Evolutionary conservation across 2,329 filamentous ascomycete genomes (phyloP), one percentile per base, ranked within the genome.

Genomic region (Aspergillus intermedius): DNA sequence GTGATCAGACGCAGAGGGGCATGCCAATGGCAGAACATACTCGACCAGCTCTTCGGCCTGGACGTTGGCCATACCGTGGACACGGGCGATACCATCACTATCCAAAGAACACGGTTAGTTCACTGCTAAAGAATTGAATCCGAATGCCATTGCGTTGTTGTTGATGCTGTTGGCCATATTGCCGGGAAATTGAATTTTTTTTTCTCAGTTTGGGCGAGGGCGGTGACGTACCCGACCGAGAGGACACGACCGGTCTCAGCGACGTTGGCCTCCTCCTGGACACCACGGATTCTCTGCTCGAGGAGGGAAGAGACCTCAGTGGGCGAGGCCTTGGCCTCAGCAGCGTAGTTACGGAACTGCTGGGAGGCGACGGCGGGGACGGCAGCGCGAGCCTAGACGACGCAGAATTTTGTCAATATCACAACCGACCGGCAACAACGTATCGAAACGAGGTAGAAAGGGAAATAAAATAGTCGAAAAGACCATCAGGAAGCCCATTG

Each of bases 61-160:
- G 79, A 98, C 93, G 76, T 98, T 98, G 87, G 84, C 88, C 89
- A 98, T 91, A 74, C 93, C 93, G 78, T 98, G 91, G 66, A 98
- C 91, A 91, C 93, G 91, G 74, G 93, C 93, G 73, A 98, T 98
- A 95, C 93, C 93, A 81, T 98, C 93, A 93, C 93, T 97, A 66
- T 74, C 56, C 45, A 47, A 50, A 52, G 50, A 50, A 55, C 49
- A 48, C 25, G 25, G 49, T 61, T 53, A 61, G 59, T 8, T 15
- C 43, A 22, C 17, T 22, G 19, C 10, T n/a, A 22, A 22, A 44
- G 5, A 46, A 21, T 15, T 42, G 22, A 28, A 43, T 43, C n/a
- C 23, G 23, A n/a, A 42, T 50, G 46, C 46, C n/a, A 39, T 52
- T 59, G 43, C 51, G 49, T 54, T 55, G 59, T 62, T 59, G 49